Evolutionary conservation across 2,329 filamentous ascomycete genomes (phyloP).

Genomic region (Aschersonia sp.): DNA sequence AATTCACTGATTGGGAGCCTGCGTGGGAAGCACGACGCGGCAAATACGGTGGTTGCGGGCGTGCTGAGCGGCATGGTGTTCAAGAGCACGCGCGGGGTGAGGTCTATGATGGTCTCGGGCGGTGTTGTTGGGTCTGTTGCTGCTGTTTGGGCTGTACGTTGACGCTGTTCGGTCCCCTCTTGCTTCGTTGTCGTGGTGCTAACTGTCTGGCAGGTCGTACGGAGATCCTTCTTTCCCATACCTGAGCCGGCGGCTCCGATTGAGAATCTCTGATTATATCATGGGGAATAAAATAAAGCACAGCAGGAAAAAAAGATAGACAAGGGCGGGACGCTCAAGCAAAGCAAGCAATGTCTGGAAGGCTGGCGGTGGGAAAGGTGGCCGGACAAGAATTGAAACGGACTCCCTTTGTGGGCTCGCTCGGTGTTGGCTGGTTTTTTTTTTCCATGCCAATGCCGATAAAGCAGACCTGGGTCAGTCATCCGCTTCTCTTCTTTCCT

Average conservation of each 20-base stretch:
- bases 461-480: too few species aligned
- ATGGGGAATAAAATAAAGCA: neutral
- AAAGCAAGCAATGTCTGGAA: too few species aligned
- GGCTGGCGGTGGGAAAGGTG: too few species aligned
- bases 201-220: slow-evolving; percentile 15
- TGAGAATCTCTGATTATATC: slow-evolving; percentile 13
- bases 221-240: slow-evolving; percentile 27
- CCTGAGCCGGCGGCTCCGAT: slow-evolving; percentile 14
- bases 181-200: too few species aligned
- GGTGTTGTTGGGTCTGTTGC: slow-evolving; percentile 78
- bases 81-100: slow-evolving; percentile 82
- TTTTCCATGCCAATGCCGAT: too few species aligned
- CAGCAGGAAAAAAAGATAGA: neutral
- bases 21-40: slow-evolving; percentile 75
- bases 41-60: slow-evolving; percentile 79
- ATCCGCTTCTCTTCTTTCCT: too few species aligned
- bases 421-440: too few species aligned
- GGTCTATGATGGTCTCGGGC: slow-evolving; percentile 90
- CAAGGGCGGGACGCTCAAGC: too few species aligned
- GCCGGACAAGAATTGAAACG: too few species aligned
- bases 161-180: neutral
- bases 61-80: slow-evolving; percentile 85
- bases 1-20: slow-evolving; percentile 72
- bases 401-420: too few species aligned
- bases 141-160: slow-evolving; percentile 78